Percentiles rank a stretch among this genome's conserved stretches.
Evolutionary conservation across 257 asterid genomes (phyloP).

Genomic region (Nicotiana knightiana): DNA sequence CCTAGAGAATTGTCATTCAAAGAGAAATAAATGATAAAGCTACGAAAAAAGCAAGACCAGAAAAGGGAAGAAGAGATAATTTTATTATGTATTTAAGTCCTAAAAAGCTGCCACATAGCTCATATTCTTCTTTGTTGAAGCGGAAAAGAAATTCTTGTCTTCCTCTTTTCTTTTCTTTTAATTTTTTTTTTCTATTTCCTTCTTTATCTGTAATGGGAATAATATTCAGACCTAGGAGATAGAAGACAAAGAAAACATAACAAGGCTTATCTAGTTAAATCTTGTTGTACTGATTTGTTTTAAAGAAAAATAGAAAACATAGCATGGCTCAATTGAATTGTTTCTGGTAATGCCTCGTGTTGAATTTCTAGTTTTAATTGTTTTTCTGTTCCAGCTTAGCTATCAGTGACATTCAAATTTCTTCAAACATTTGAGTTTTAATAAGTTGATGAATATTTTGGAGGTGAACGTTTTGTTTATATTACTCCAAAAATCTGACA

Average conservation of each 20-base stretch:
- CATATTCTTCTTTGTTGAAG: background rate
- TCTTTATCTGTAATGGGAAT: background rate
- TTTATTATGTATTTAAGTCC: background rate
- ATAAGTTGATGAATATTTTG: background rate
- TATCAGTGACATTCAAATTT: background rate
- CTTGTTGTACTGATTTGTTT: background rate
- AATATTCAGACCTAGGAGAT: background rate
- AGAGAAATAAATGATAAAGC: background rate
- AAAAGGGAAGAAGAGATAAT: background rate
- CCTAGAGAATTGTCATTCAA: background rate
- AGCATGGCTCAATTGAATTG: background rate
- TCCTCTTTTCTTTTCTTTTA: background rate
- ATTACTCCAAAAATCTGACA: background rate
- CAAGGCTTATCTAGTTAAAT: background rate
- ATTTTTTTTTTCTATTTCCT: background rate
- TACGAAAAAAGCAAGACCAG: background rate
- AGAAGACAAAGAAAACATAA: background rate
- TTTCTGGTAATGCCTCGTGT: background rate
- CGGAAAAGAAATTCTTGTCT: background rate
- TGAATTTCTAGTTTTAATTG: background rate
- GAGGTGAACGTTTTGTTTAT: background rate
- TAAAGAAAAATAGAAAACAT: background rate
- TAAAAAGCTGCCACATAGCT: background rate
- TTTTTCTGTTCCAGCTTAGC: conserved; percentile 3
- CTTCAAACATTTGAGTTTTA: background rate